Percentiles rank a stretch among this genome's conserved stretches.
Conservation (phyloP, 176 grass and related monocot species). For the Tillandsia fasciculata region DNA sequence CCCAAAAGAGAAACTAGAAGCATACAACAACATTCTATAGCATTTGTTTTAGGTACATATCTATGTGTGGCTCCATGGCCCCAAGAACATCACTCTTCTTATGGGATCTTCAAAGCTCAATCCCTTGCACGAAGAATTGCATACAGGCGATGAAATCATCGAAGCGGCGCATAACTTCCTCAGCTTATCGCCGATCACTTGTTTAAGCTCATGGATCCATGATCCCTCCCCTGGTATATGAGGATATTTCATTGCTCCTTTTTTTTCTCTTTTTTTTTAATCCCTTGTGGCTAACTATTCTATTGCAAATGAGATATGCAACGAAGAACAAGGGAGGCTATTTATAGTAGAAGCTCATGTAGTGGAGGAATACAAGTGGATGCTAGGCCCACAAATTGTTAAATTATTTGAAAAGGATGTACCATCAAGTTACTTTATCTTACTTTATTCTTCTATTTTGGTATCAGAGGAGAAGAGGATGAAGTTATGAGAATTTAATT, state of each 20-base stretch:
- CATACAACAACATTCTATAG: too few species aligned
- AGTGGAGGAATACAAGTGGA: not conserved
- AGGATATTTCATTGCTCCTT: conserved; percentile 47
- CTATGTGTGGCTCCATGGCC: conserved; percentile 84
- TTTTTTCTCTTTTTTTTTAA: not conserved
- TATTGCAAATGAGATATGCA: not conserved
- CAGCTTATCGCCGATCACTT: conserved; percentile 80
- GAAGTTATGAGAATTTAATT: not conserved
- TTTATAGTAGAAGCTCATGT: not conserved
- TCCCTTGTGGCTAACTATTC: not conserved
- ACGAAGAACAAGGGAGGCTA: not conserved
- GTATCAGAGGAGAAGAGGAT: too few species aligned
- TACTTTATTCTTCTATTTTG: too few species aligned
- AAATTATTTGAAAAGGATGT: too few species aligned
- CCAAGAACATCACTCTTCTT: conserved; percentile 94
- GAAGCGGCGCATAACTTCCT: conserved; percentile 23
- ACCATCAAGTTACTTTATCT: too few species aligned
- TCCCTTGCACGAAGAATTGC: conserved; percentile 4
- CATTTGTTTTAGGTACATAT: not conserved
- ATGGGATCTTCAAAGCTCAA: conserved; percentile 55
- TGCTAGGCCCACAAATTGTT: not conserved
- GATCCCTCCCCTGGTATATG: conserved; percentile 43
- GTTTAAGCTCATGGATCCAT: conserved; percentile 68
- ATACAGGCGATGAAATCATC: not conserved
- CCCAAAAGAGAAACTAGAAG: too few species aligned